Conservation (phyloP, 495 filamentous ascomycete genomes). For the Podospora pseudocomata region DNA sequence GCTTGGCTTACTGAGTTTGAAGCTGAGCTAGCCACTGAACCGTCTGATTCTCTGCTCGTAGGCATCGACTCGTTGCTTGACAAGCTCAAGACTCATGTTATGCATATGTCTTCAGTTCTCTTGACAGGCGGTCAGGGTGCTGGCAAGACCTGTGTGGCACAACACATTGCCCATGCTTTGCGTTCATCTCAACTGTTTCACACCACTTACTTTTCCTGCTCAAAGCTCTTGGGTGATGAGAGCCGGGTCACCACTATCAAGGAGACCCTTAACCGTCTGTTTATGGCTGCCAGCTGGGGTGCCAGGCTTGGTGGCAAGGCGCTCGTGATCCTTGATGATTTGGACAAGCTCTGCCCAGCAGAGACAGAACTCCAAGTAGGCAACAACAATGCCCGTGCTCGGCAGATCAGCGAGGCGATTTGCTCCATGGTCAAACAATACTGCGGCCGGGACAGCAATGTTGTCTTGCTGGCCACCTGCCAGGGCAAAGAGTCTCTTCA, state of each 20-base stretch:
- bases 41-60: slow-evolving; percentile 61
- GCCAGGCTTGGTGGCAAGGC: slow-evolving; percentile 77
- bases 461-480: slow-evolving; percentile 86
- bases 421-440: slow-evolving; percentile 79
- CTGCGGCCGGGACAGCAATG: slow-evolving; percentile 65
- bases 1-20: slow-evolving; percentile 45
- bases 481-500: slow-evolving; percentile 87
- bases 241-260: slow-evolving; percentile 84
- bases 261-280: slow-evolving; percentile 75
- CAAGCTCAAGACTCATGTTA: slow-evolving; percentile 66
- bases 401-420: slow-evolving; percentile 86
- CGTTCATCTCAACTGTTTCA: slow-evolving; percentile 66
- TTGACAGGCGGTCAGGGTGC: slow-evolving; percentile 83
- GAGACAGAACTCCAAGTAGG: slow-evolving; percentile 92
- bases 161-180: slow-evolving; percentile 59
- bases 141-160: slow-evolving; percentile 75
- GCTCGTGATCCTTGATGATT: slow-evolving; percentile 83
- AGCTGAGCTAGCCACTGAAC: slow-evolving; percentile 50
- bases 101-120: slow-evolving; percentile 82
- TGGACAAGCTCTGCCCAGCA: slow-evolving; percentile 85
- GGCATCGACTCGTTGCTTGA: slow-evolving; percentile 76
- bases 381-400: slow-evolving; percentile 83
- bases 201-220: slow-evolving; percentile 76
- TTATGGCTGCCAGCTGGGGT: slow-evolving; percentile 86
- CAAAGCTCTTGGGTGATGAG: slow-evolving; percentile 81